Evolutionary conservation across 1,284 basidiomycete species (phyloP), one percentile per base, ranked within the genome.

Genomic region (Sporisorium reilianum): DNA sequence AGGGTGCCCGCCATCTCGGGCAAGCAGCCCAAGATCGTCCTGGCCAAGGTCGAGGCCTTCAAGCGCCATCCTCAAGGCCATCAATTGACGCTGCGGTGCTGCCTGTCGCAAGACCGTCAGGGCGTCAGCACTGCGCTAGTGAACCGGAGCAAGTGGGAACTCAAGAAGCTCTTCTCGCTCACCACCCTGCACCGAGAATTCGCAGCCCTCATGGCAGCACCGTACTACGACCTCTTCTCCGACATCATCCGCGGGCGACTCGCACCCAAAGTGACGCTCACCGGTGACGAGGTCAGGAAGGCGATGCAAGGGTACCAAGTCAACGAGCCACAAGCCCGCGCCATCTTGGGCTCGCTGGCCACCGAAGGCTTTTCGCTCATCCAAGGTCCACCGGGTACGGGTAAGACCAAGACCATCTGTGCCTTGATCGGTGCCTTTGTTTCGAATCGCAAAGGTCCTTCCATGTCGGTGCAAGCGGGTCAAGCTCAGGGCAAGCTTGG

Each of bases 321-420:
- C 60, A 99, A 99, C 82, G 91, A 95, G 83, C 96, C 97, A 3
- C 97, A 99, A 85, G 96, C 96, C 4, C 89, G 88, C 41, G 97
- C 97, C 3, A 94, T 99, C 51, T 84, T 94, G 6, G 90, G 90
- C 25, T 89, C 94, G 0, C 87, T 97, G 75, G 63, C 78, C 11
- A 89, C 89, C 18, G 86, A 90, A 23, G 97, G 95, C 1, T 97
- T 99, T 82, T 90, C 91, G 0, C 87, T 99, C 36, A 96, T 99
- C 62, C 97, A 99, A 88, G 97, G 96, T 51, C 97, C 97, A 28
- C 97, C 97, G 1, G 97, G 97, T 74, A 99, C 97, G 0, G 97
- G 97, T 42, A 99, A 99, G 86, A 99, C 97, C 11, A 97, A 94
- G 53, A 99, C 97, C 0, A 99, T 99, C 74, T 93, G 94, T 79